phyloP scores from a whole-genome alignment of 2,329 filamentous ascomycete species.

The Fusarium sp. region DNA sequence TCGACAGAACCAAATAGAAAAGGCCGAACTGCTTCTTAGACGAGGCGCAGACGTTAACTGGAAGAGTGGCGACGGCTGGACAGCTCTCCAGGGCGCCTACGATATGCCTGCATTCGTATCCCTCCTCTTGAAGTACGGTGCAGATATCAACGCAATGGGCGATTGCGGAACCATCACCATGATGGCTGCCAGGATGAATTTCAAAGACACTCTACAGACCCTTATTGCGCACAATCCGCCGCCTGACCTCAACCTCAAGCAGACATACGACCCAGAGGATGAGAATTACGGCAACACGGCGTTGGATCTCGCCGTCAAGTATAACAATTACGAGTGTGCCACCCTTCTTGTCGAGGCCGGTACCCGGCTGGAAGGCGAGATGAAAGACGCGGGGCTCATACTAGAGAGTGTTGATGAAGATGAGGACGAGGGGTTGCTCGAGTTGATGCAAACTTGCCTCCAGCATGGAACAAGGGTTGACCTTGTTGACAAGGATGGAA shows the following conservation, averaged over 20 bases:
- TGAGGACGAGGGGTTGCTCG: not conserved
- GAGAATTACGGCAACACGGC: not conserved
- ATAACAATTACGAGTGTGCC: not conserved
- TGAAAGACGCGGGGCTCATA: not conserved
- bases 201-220: not conserved
- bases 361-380: not conserved
- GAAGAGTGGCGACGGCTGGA: not conserved
- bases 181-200: not conserved
- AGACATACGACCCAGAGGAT: not conserved
- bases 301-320: not conserved
- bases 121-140: not conserved
- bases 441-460: not conserved
- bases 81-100: not conserved
- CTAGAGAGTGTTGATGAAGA: not conserved
- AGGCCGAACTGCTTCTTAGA: not conserved
- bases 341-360: not conserved
- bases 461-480: not conserved
- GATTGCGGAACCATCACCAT: not conserved
- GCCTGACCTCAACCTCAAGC: not conserved
- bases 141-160: not conserved
- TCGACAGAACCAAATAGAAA: not conserved
- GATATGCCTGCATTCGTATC: not conserved
- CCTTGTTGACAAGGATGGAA: not conserved
- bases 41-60: not conserved
- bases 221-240: not conserved